A percentile compares a stretch with the other conserved stretches of the same genome.
These are phyloP conservation scores for Populus hybrid DNA, from an alignment of 441 rosid genomes.

Conservation along the genomic window DNA sequence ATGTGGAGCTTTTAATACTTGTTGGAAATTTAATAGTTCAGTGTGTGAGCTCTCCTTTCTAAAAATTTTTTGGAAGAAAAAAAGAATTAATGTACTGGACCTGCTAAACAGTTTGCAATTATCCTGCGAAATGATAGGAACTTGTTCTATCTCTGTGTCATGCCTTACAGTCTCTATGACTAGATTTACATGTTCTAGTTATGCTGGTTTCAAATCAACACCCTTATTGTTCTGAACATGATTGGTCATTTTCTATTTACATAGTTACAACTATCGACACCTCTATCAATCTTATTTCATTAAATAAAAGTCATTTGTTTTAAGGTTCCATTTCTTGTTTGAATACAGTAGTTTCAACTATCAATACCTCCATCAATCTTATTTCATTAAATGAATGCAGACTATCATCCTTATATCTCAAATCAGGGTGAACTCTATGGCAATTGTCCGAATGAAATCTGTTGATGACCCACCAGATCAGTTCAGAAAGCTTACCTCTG, in stretches of 20 bases:
- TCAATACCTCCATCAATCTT: background rate
- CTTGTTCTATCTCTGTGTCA: background rate
- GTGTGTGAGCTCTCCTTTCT: background rate
- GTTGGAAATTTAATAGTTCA: background rate
- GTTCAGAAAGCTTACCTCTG: conserved; percentile 28
- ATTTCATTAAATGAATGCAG: conserved; percentile 32
- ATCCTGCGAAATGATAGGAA: background rate
- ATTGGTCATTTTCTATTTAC: too few relatives aligned
- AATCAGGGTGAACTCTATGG: conserved; percentile 79
- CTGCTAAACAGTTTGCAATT: background rate
- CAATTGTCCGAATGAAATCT: conserved; percentile 68
- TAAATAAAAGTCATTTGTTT: background rate
- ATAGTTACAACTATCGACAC: background rate
- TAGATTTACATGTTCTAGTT: background rate
- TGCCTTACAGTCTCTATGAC: background rate
- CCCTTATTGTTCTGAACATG: background rate
- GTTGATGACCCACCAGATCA: conserved; percentile 33
- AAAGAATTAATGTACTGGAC: background rate
- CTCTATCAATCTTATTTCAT: background rate
- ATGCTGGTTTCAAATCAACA: background rate
- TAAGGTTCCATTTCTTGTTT: conserved; percentile 16
- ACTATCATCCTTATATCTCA: conserved; percentile 64
- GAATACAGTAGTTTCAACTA: background rate
- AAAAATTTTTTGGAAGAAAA: background rate
- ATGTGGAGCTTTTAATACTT: background rate